phyloP scores from a whole-genome alignment of 1,139 yeast genomes.

The Lodderomyces orthopsilosis region DNA sequence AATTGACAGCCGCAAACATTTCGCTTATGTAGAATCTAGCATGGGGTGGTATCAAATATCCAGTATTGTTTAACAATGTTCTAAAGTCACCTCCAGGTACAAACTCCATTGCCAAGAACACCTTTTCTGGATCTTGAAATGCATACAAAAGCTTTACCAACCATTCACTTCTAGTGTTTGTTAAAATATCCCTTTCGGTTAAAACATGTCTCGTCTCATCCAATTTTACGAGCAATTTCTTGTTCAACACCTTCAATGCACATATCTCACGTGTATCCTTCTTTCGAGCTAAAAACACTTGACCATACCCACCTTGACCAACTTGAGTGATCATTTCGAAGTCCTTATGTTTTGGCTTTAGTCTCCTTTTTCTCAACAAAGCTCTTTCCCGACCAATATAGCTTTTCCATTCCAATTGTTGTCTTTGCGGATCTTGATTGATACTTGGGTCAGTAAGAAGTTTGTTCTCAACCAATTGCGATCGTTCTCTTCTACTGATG shows the following conservation, averaged over 20 bases:
- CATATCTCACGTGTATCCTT: slow-evolving; percentile 93
- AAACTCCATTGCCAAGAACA: slow-evolving; percentile 96
- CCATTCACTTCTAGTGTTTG: slow-evolving; percentile 96
- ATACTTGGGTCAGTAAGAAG: slow-evolving; percentile 46
- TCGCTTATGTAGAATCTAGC: slow-evolving; percentile 93
- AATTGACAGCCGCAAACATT: slow-evolving; percentile 93
- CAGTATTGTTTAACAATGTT: slow-evolving; percentile 88
- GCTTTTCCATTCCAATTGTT: slow-evolving; percentile 72
- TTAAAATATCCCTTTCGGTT: slow-evolving; percentile 93
- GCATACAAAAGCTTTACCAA: slow-evolving; percentile 90
- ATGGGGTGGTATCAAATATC: slow-evolving; percentile 88
- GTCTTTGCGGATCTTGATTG: slow-evolving; percentile 39
- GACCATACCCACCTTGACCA: slow-evolving; percentile 99
- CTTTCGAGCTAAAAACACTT: slow-evolving; percentile 91
- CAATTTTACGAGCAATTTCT: slow-evolving; percentile 77
- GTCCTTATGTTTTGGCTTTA: slow-evolving; percentile 91
- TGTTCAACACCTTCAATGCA: slow-evolving; percentile 90
- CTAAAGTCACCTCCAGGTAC: slow-evolving; percentile 99
- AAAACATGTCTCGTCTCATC: slow-evolving; percentile 95
- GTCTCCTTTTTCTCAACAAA: slow-evolving; percentile 78
- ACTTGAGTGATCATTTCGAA: slow-evolving; percentile 96
- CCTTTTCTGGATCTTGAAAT: slow-evolving; percentile 87
- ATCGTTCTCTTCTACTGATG: slow-evolving; percentile 79
- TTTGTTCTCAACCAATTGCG: slow-evolving; percentile 60
- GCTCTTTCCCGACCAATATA: slow-evolving; percentile 86